phyloP scores from a whole-genome alignment of 441 rosid species.

The Populus trichocarpa region DNA sequence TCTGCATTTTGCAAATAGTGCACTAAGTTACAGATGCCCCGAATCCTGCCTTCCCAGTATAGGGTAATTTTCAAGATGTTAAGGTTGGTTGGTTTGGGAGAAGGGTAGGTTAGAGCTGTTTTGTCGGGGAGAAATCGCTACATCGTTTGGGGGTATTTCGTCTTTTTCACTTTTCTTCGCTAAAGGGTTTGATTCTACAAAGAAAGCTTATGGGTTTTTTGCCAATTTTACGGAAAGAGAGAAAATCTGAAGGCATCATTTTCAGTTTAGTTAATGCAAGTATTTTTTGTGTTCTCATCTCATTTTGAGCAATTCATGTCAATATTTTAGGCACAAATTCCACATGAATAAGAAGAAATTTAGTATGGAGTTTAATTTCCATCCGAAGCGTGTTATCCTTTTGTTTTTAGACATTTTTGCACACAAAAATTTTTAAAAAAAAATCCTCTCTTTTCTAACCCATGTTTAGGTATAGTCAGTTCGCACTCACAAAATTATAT shows the following conservation, averaged over 20 bases:
- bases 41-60: constrained; percentile 26
- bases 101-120: constrained; percentile 32
- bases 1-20: constrained; percentile 51
- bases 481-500: no score
- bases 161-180: not conserved
- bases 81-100: constrained; percentile 22
- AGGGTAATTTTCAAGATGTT: constrained; percentile 24
- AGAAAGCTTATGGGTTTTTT: not conserved
- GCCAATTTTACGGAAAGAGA: not conserved
- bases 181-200: not conserved
- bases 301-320: not conserved
- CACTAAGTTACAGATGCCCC: constrained; percentile 40
- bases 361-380: not conserved
- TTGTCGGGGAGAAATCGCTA: constrained; percentile 18
- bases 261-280: not conserved
- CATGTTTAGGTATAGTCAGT: no score
- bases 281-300: not conserved
- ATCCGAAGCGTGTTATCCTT: not conserved
- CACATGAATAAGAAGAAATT: not conserved
- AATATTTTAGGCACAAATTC: not conserved
- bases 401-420: not conserved
- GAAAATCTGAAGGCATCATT: not conserved
- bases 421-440: not conserved
- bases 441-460: not conserved
- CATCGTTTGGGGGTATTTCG: not conserved